Percentiles rank a stretch among this genome's conserved stretches.
Conservation (phyloP, 139 green algal species). For the Chlorella sp. region DNA sequence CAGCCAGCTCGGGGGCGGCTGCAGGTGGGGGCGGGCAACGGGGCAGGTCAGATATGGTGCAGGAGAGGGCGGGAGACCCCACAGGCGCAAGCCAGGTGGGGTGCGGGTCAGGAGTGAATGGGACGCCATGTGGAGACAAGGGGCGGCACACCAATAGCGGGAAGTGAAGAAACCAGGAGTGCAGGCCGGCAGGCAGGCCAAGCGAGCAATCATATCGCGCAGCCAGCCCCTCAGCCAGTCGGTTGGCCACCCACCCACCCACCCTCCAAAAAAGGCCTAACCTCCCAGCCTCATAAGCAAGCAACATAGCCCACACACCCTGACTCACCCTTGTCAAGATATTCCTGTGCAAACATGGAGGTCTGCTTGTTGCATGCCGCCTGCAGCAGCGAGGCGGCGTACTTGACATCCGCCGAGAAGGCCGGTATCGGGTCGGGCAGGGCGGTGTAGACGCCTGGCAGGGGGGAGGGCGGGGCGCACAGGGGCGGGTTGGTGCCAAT, state of each 20-base stretch:
- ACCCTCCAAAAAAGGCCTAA: too few species aligned
- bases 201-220: too few species aligned
- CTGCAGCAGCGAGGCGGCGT: constrained; percentile 56
- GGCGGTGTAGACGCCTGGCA: constrained; percentile 46
- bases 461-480: not conserved
- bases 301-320: not conserved
- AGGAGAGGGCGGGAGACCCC: not conserved
- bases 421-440: constrained; percentile 48
- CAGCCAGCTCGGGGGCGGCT: constrained; percentile 36
- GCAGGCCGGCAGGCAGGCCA: too few species aligned
- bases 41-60: not conserved
- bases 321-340: constrained; percentile 22
- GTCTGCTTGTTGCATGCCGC: constrained; percentile 40
- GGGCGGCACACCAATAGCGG: too few species aligned
- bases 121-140: too few species aligned
- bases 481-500: not conserved
- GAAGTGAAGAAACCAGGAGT: too few species aligned
- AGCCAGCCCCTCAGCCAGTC: too few species aligned
- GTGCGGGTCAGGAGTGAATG: too few species aligned
- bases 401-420: constrained; percentile 59
- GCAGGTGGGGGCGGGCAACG: not conserved
- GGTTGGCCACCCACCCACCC: too few species aligned
- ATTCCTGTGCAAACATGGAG: constrained; percentile 39
- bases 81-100: not conserved
- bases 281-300: not conserved